Evolutionary conservation across 768 basidiomycete species (phyloP).

Genomic region (Lactarius sp.): DNA sequence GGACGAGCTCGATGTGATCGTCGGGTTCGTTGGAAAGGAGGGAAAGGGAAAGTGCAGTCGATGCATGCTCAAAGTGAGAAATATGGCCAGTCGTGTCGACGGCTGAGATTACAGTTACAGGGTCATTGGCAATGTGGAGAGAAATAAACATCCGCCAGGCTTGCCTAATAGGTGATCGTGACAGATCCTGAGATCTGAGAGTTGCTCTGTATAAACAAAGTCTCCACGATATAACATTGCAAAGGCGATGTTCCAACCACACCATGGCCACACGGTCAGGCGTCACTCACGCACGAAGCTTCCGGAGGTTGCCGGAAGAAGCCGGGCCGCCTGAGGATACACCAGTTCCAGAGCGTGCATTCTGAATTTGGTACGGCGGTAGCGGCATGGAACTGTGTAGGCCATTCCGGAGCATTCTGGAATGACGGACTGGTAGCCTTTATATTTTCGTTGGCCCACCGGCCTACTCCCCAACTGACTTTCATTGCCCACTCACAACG

Average conservation of each 20-base stretch:
- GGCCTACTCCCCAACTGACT: neutral
- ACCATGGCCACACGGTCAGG: too few relatives aligned
- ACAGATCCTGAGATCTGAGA: slow-evolving; percentile 52
- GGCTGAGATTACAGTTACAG: neutral
- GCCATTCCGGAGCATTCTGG: slow-evolving; percentile 4
- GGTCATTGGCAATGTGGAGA: neutral
- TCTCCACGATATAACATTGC: slow-evolving; percentile 43
- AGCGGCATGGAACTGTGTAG: neutral
- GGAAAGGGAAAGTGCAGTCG: slow-evolving; percentile 34
- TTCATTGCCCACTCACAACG: neutral
- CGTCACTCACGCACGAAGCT: neutral
- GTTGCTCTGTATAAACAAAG: slow-evolving; percentile 51
- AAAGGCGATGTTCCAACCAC: too few relatives aligned
- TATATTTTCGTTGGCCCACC: neutral
- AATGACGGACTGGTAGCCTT: neutral
- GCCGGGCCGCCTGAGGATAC: neutral
- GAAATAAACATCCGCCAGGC: neutral
- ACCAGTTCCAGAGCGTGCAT: neutral
- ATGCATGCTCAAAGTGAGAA: slow-evolving; percentile 41
- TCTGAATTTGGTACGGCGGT: too few relatives aligned
- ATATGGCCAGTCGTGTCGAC: slow-evolving; percentile 43
- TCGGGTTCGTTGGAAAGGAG: slow-evolving; percentile 28
- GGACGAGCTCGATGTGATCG: slow-evolving; percentile 34
- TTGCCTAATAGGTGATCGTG: slow-evolving; percentile 53
- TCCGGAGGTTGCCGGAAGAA: slow-evolving; percentile 10